Conservation (phyloP, 495 filamentous ascomycete genomes). For the Podospora appendiculata region DNA sequence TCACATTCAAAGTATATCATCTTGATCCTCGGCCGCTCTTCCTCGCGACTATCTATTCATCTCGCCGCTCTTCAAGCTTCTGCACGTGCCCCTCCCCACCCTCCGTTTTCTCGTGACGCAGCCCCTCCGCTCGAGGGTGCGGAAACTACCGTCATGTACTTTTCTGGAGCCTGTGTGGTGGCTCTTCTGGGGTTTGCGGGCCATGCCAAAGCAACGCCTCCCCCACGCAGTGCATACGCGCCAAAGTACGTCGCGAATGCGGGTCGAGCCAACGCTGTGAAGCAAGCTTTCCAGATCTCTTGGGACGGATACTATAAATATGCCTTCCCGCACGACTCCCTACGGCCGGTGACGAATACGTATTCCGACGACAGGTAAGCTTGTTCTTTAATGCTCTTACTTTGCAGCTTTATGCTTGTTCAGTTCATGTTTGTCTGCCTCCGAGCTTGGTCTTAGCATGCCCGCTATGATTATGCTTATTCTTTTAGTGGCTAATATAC, state of each 20-base stretch:
- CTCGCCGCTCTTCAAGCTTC: no score
- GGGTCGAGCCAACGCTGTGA: constrained; percentile 54
- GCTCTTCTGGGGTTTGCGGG: not conserved
- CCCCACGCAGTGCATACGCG: not conserved
- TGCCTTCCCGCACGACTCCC: constrained; percentile 72
- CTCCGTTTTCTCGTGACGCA: no score
- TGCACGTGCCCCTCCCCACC: no score
- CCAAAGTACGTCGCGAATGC: constrained; percentile 21
- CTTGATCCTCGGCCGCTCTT: no score
- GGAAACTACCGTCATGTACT: not conserved
- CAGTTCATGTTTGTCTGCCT: no score
- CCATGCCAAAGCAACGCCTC: not conserved
- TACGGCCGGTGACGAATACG: constrained; percentile 58
- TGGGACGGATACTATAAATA: constrained; percentile 79
- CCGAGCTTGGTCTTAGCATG: no score
- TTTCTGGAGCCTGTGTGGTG: not conserved
- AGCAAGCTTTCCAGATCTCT: constrained; percentile 65
- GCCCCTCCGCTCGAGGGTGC: no score
- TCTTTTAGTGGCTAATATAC: not conserved
- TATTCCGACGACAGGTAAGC: constrained; percentile 62
- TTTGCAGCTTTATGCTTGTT: no score
- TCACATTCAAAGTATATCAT: no score
- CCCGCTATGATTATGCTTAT: no score
- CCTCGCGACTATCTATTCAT: no score
- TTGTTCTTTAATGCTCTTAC: not conserved